phyloP scores from a whole-genome alignment of 305 asterid genomes.

The Coffea humblotiana region DNA sequence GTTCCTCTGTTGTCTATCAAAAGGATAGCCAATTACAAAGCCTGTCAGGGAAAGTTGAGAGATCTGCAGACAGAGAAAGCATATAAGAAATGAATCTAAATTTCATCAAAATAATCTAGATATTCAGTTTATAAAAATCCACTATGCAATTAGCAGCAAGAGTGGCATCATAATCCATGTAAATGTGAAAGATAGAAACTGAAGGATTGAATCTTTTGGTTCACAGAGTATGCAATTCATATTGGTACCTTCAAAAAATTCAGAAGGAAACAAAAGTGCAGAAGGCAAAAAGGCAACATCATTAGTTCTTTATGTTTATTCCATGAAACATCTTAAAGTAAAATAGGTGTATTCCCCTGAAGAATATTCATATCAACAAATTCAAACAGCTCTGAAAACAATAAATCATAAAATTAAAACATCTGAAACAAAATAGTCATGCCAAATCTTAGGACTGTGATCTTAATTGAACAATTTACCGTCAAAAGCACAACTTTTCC shows the following conservation, averaged over 20 bases:
- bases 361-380: neutral
- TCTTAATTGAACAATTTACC: neutral
- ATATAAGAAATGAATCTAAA: neutral
- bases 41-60: constrained; percentile 55
- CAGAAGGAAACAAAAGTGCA: neutral
- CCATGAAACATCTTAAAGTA: no score
- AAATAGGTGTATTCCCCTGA: no score
- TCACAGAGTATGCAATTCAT: neutral
- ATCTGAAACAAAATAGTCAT: neutral
- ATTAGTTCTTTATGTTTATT: no score
- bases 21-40: constrained; percentile 68
- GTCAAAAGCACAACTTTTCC: neutral
- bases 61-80: constrained; percentile 40
- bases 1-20: constrained; percentile 36
- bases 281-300: neutral
- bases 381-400: neutral
- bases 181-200: neutral
- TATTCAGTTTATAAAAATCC: neutral
- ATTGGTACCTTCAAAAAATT: neutral
- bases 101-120: neutral
- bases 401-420: neutral
- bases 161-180: neutral
- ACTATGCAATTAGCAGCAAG: neutral
- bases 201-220: neutral
- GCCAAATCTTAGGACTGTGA: neutral